Evolutionary conservation across 2,329 filamentous ascomycete species (phyloP).

Genomic region (Graphiopsis chlorocephala): DNA sequence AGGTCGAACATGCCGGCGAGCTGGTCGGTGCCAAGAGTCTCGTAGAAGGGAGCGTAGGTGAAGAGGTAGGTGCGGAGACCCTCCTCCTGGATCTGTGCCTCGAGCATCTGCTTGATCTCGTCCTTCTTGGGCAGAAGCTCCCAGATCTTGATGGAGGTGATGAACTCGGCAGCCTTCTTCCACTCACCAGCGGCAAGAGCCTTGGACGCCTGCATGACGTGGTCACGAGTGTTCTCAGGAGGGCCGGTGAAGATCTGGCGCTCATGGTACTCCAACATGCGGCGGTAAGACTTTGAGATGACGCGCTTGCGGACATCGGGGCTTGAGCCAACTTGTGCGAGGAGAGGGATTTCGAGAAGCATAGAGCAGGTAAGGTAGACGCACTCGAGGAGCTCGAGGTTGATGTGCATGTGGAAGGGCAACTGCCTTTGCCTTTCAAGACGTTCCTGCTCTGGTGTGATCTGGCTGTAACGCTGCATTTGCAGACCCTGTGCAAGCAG

Average conservation of each 20-base stretch:
- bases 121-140: slow-evolving; percentile 91
- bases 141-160: slow-evolving; percentile 99
- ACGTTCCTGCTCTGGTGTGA: slow-evolving; percentile 95
- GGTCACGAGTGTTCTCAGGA: slow-evolving; percentile 97
- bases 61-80: slow-evolving; percentile 97
- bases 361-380: slow-evolving; percentile 99
- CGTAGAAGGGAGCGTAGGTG: slow-evolving; percentile 98
- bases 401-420: slow-evolving; percentile 99
- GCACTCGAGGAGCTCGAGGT: slow-evolving; percentile 95
- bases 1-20: slow-evolving; percentile 95
- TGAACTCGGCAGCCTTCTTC: slow-evolving; percentile 92
- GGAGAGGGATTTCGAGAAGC: slow-evolving; percentile 95
- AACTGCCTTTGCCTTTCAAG: slow-evolving; percentile 95
- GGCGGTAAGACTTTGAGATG: slow-evolving; percentile 98
- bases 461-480: slow-evolving; percentile 94
- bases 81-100: slow-evolving; percentile 97
- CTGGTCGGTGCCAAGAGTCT: slow-evolving; percentile 84
- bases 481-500: slow-evolving; percentile 96
- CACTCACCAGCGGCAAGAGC: slow-evolving; percentile 94
- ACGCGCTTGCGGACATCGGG: slow-evolving; percentile 96
- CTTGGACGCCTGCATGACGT: slow-evolving; percentile 99
- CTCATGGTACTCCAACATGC: slow-evolving; percentile 99
- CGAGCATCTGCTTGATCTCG: slow-evolving; percentile 95
- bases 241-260: slow-evolving; percentile 98
- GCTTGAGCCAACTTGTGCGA: slow-evolving; percentile 93